phyloP scores from a whole-genome alignment of 2,329 filamentous ascomycete genomes.

The Aspergillus sp. region DNA sequence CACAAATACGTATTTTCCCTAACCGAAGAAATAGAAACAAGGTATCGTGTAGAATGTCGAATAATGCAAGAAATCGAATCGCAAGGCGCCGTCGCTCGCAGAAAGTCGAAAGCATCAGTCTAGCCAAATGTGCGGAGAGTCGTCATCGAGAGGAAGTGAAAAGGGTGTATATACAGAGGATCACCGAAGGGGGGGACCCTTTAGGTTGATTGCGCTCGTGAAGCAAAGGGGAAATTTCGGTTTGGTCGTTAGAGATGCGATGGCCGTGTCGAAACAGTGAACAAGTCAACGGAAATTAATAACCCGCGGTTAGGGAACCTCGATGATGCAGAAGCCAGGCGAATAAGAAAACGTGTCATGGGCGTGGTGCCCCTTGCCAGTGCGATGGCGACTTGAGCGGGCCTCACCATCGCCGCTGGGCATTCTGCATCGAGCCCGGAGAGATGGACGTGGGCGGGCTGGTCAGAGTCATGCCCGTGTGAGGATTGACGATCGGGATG shows the following conservation, averaged over 20 bases:
- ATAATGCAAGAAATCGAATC: conserved; percentile 36
- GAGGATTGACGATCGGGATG: conserved; percentile 96
- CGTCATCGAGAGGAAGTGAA: conserved; percentile 28
- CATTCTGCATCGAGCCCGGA: conserved; percentile 60
- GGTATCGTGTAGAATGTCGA: conserved; percentile 31
- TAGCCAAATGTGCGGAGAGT: conserved; percentile 32
- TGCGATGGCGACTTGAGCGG: conserved; percentile 20
- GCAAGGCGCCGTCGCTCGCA: conserved; percentile 43
- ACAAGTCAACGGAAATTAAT: conserved; percentile 30
- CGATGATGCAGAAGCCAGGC: conserved; percentile 36
- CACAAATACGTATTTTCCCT: conserved; percentile 30
- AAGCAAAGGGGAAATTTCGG: conserved; percentile 19
- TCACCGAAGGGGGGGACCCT: conserved; percentile 25
- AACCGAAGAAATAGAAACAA: conserved; percentile 33
- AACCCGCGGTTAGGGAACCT: conserved; percentile 33
- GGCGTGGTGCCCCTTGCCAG: conserved; percentile 21
- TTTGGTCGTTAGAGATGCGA: conserved; percentile 24
- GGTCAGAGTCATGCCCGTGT: conserved; percentile 80
- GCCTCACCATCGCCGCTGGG: conserved; percentile 42
- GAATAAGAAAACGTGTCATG: conserved; percentile 32
- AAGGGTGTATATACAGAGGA: conserved; percentile 33
- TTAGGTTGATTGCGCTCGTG: conserved; percentile 12
- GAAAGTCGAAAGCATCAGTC: conserved; percentile 36
- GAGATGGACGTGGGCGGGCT: conserved; percentile 77
- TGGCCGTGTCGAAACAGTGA: conserved; percentile 30